Evolutionary conservation across 2,329 filamentous ascomycete genomes (phyloP).

Genomic region (Penicillium sp.): DNA sequence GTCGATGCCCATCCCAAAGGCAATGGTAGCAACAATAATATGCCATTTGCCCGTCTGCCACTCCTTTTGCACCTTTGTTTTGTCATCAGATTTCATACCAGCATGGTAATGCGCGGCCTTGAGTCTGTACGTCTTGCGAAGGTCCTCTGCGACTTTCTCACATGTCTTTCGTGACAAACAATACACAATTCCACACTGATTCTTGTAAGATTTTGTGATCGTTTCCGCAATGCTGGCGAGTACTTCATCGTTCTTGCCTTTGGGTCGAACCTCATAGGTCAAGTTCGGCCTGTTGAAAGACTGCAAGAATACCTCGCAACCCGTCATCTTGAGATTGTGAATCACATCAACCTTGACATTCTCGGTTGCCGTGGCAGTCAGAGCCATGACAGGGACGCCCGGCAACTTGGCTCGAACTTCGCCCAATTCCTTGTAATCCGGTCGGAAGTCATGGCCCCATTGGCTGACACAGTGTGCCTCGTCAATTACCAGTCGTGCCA

Average conservation of each 20-base stretch:
- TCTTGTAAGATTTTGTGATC: conserved; percentile 70
- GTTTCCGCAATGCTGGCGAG: conserved; percentile 57
- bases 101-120: conserved; percentile 86
- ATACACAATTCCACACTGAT: conserved; percentile 88
- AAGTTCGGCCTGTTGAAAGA: conserved; percentile 98
- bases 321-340: conserved; percentile 81
- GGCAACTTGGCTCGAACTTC: conserved; percentile 72
- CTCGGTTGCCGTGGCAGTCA: conserved; percentile 92
- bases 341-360: conserved; percentile 92
- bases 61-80: conserved; percentile 70
- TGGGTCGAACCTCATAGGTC: conserved; percentile 79
- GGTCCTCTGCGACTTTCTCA: conserved; percentile 74
- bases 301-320: conserved; percentile 79
- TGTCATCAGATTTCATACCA: conserved; percentile 68
- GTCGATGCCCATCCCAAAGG: conserved; percentile 99
- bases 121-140: conserved; percentile 66
- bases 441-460: conserved; percentile 97
- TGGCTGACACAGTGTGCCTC: conserved; percentile 99
- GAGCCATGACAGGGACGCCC: conserved; percentile 84
- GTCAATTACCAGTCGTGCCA: conserved; percentile 93
- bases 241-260: conserved; percentile 63
- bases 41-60: conserved; percentile 83
- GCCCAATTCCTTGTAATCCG: conserved; percentile 89
- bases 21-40: conserved; percentile 96
- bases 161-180: conserved; percentile 83